Conservation (phyloP, 73 alveolate genomes). For the Paramecium sonneborni region DNA sequence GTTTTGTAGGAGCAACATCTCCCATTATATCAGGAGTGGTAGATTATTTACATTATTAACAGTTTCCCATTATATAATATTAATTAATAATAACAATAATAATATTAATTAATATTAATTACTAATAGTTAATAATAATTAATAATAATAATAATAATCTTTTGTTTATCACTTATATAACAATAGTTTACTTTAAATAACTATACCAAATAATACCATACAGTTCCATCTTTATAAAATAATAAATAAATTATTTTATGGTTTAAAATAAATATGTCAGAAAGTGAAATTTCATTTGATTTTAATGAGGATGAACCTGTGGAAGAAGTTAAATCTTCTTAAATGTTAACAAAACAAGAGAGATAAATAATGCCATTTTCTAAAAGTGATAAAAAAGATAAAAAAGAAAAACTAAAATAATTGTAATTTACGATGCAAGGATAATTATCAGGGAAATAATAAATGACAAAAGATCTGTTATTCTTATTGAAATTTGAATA, state of each 20-base stretch:
- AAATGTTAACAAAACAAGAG: background rate
- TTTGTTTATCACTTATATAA: no score
- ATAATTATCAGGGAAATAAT: background rate
- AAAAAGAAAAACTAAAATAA: background rate
- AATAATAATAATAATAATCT: no score
- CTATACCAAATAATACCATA: background rate
- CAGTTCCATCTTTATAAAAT: background rate
- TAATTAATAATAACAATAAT: slow-evolving; percentile 15
- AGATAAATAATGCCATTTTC: background rate
- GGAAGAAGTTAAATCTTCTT: background rate
- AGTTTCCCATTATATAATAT: background rate
- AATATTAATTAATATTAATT: background rate
- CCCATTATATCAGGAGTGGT: background rate
- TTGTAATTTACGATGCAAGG: background rate
- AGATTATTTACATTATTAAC: slow-evolving; percentile 19
- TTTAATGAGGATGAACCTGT: background rate
- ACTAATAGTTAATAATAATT: no score
- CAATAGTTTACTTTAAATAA: no score
- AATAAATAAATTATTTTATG: background rate
- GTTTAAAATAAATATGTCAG: background rate
- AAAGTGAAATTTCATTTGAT: background rate
- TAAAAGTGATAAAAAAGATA: background rate
- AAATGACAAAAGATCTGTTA: background rate
- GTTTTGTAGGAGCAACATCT: background rate
- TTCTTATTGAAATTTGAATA: background rate